phyloP scores from a whole-genome alignment of 345 rosid genomes.

The Theobroma cacao region DNA sequence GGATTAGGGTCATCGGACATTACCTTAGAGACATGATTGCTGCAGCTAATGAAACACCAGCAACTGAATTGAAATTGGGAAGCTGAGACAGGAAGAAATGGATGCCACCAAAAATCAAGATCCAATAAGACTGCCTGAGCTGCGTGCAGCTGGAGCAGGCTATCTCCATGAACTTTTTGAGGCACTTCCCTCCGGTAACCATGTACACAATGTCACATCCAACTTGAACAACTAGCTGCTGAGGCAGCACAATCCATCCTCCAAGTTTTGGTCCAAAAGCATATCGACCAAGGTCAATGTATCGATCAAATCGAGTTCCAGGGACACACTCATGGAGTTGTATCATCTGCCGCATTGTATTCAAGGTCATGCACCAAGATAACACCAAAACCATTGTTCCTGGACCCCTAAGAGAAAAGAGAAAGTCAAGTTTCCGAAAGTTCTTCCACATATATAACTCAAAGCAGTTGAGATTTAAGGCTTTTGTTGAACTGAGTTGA shows the following conservation, averaged over 20 bases:
- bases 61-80: slow-evolving; percentile 92
- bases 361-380: slow-evolving; percentile 87
- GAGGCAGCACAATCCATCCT: slow-evolving; percentile 89
- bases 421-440: neutral
- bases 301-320: slow-evolving; percentile 85
- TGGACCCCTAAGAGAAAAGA: slow-evolving; percentile 69
- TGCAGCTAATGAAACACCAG: slow-evolving; percentile 89
- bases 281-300: slow-evolving; percentile 77
- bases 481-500: neutral
- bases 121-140: slow-evolving; percentile 84
- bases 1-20: neutral
- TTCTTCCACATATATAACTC: neutral
- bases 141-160: slow-evolving; percentile 62
- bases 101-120: slow-evolving; percentile 75
- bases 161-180: slow-evolving; percentile 80
- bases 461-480: neutral
- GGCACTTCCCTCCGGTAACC: slow-evolving; percentile 97
- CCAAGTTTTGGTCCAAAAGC: slow-evolving; percentile 86
- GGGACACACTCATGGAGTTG: slow-evolving; percentile 92
- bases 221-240: slow-evolving; percentile 88
- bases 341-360: slow-evolving; percentile 98
- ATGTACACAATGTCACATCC: slow-evolving; percentile 93
- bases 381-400: slow-evolving; percentile 58
- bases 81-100: slow-evolving; percentile 92
- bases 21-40: slow-evolving; percentile 93